Conservation (phyloP, 768 basidiomycete genomes). For the Galerina marginata region DNA sequence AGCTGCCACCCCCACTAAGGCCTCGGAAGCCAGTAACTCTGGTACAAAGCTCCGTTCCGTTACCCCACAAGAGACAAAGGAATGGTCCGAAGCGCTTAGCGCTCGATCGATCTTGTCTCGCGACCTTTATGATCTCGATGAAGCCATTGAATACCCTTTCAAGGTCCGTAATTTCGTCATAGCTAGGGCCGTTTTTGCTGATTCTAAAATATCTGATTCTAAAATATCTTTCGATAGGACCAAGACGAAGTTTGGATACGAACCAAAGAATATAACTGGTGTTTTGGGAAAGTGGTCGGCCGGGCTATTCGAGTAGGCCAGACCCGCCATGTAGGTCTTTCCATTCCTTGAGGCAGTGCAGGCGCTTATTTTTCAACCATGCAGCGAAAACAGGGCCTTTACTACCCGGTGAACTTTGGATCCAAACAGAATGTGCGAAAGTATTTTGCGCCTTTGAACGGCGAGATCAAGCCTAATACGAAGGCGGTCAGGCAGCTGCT, state of each 20-base stretch:
- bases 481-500: conserved; percentile 51
- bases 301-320: conserved; percentile 47
- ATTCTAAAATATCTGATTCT: too few species aligned
- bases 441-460: conserved; percentile 67
- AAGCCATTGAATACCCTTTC: conserved; percentile 59
- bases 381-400: conserved; percentile 41
- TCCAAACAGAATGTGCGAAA: conserved; percentile 52
- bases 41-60: conserved; percentile 14
- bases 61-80: conserved; percentile 14
- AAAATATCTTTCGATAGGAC: conserved; percentile 34
- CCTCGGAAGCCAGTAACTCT: neutral
- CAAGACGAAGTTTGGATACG: conserved; percentile 60
- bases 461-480: conserved; percentile 69
- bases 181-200: neutral
- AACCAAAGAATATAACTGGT: conserved; percentile 56
- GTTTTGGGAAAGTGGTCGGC: conserved; percentile 51
- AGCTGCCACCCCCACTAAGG: neutral
- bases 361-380: conserved; percentile 14
- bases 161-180: conserved; percentile 35
- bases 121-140: conserved; percentile 39
- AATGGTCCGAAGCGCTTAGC: conserved; percentile 17
- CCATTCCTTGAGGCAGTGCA: neutral
- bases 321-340: conserved; percentile 49
- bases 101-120: conserved; percentile 1
- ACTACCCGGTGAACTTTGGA: conserved; percentile 57